These are phyloP conservation scores for Coprinopsis cinerea DNA, from an alignment of 768 basidiomycete genomes.

Conservation along the genomic window DNA sequence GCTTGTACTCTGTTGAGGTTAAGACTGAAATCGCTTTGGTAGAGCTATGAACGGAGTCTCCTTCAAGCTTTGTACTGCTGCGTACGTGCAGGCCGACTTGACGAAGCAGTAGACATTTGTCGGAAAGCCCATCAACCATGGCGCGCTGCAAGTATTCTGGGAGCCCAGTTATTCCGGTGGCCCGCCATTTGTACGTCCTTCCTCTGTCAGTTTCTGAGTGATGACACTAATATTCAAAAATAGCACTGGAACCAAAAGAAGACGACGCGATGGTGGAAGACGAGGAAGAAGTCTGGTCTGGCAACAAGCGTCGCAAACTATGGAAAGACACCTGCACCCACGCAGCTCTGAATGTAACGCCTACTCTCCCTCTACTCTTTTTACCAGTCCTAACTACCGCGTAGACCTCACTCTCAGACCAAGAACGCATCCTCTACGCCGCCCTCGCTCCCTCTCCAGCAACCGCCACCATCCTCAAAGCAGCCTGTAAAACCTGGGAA, in stretches of 20 bases:
- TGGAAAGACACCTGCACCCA: conserved; percentile 88
- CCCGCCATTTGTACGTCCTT: conserved; percentile 52
- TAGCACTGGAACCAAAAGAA: conserved; percentile 35
- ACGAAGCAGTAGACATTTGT: conserved; percentile 80
- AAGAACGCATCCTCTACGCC: conserved; percentile 85
- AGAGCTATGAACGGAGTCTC: conserved; percentile 80
- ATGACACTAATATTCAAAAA: background rate
- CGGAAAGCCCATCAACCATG: conserved; percentile 82
- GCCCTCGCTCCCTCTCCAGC: conserved; percentile 71
- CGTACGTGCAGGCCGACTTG: conserved; percentile 78
- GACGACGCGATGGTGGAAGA: conserved; percentile 45
- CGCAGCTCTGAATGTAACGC: conserved; percentile 72
- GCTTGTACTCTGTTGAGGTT: background rate
- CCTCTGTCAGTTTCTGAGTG: background rate
- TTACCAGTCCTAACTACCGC: background rate
- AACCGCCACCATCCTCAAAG: conserved; percentile 59
- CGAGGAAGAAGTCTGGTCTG: conserved; percentile 51
- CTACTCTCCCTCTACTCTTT: background rate
- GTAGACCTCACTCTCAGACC: conserved; percentile 53
- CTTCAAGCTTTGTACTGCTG: conserved; percentile 74
- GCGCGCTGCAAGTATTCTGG: conserved; percentile 86
- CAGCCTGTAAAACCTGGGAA: conserved; percentile 85
- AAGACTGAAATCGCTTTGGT: background rate
- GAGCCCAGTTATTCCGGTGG: conserved; percentile 76
- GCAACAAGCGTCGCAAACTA: conserved; percentile 69